Percentiles rank a stretch among this genome's conserved stretches.
Conservation (phyloP, 2,329 filamentous ascomycete genomes). For the Neurospora sp. region DNA sequence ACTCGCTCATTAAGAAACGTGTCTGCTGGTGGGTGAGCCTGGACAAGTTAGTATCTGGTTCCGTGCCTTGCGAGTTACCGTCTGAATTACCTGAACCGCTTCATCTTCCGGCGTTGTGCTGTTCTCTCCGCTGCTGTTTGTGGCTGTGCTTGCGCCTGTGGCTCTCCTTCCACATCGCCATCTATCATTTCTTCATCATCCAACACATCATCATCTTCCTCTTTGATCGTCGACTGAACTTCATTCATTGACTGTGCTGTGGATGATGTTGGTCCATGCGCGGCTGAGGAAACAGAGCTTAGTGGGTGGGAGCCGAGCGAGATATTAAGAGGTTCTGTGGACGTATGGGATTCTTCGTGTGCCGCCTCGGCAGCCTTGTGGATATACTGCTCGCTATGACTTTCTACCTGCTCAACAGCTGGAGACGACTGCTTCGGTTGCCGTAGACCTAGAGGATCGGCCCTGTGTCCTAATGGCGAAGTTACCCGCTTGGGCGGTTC, state of each 20-base stretch:
- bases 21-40: conserved; percentile 95
- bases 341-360: conserved; percentile 30
- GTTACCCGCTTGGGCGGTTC: conserved; percentile 50
- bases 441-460: conserved; percentile 33
- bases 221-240: conserved; percentile 31
- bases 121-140: conserved; percentile 48
- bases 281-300: conserved; percentile 29
- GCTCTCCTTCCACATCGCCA: conserved; percentile 34
- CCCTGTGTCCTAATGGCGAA: conserved; percentile 27
- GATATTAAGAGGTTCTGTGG: conserved; percentile 29
- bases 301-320: conserved; percentile 32
- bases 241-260: conserved; percentile 28
- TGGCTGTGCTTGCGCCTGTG: conserved; percentile 29
- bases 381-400: conserved; percentile 24
- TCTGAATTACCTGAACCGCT: conserved; percentile 60
- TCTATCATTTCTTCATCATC: conserved; percentile 52
- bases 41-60: conserved; percentile 25
- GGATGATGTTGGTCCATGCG: conserved; percentile 25
- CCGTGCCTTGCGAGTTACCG: neutral
- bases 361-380: conserved; percentile 27
- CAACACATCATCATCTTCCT: conserved; percentile 40
- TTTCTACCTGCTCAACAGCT: conserved; percentile 26
- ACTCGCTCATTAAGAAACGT: conserved; percentile 95
- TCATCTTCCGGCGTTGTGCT: conserved; percentile 57
- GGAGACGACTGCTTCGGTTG: conserved; percentile 31